A percentile compares a stretch with the other conserved stretches of the same genome.
These are phyloP conservation scores for Umbelopsis sp. DNA, from an alignment of 192 early-diverging fungal species.

Conservation along the genomic window DNA sequence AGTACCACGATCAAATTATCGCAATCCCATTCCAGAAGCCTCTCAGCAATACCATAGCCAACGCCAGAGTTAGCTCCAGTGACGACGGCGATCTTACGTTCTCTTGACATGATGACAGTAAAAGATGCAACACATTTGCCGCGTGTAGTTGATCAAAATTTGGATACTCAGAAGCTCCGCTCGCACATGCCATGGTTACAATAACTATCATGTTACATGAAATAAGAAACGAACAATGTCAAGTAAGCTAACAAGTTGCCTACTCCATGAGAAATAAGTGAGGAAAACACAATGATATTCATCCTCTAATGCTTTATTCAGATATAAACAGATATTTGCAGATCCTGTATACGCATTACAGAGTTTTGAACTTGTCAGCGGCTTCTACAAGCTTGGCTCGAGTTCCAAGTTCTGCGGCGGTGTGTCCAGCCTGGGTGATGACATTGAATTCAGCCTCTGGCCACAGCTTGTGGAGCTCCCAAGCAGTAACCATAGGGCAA, in stretches of 20 bases:
- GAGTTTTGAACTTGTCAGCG: conserved; percentile 59
- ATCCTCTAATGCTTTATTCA: not conserved
- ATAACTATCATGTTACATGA: not conserved
- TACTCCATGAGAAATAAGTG: no score
- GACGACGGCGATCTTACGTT: conserved; percentile 45
- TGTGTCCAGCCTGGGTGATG: conserved; percentile 64
- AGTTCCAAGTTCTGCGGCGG: conserved; percentile 60
- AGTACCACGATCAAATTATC: conserved; percentile 44
- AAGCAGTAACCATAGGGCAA: conserved; percentile 39
- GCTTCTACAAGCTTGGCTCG: conserved; percentile 56
- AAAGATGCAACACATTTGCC: not conserved
- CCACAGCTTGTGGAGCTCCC: conserved; percentile 50
- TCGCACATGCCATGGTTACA: not conserved
- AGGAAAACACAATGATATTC: no score
- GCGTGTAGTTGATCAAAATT: not conserved
- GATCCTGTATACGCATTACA: not conserved
- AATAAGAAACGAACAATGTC: no score
- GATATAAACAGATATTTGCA: not conserved
- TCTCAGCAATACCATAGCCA: conserved; percentile 57
- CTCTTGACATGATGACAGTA: not conserved
- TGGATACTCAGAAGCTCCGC: not conserved
- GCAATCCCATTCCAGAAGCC: conserved; percentile 35
- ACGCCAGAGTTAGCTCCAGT: conserved; percentile 58
- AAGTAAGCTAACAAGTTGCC: no score
- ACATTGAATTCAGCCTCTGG: conserved; percentile 71